phyloP scores from a whole-genome alignment of 164 flowering plant genomes.

The Umbilicus rupestris region DNA sequence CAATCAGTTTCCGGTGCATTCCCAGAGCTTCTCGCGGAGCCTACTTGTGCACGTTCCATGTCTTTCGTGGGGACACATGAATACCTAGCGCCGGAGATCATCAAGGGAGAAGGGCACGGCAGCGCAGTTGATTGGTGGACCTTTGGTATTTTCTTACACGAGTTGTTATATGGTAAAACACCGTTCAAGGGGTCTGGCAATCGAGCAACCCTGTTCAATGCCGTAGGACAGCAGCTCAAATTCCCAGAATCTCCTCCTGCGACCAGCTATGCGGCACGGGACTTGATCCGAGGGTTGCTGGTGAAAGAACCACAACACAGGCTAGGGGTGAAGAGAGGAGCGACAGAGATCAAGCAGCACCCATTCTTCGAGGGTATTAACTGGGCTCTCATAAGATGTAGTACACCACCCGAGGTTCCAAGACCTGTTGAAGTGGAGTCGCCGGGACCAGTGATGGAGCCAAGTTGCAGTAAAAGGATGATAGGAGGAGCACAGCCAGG shows the following conservation, averaged over 20 bases:
- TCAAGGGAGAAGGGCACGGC: slow-evolving; percentile 81
- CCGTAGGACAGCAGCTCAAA: slow-evolving; percentile 60
- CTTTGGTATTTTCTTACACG: slow-evolving; percentile 70
- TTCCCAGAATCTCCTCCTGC: slow-evolving; percentile 70
- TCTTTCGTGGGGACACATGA: slow-evolving; percentile 79
- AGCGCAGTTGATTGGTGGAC: slow-evolving; percentile 94
- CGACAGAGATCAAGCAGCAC: slow-evolving; percentile 81
- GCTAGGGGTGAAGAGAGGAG: slow-evolving; percentile 77
- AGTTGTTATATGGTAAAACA: slow-evolving; percentile 59
- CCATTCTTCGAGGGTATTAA: slow-evolving; percentile 79
- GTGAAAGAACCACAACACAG: slow-evolving; percentile 74
- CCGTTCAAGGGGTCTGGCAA: slow-evolving; percentile 85
- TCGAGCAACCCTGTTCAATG: slow-evolving; percentile 72
- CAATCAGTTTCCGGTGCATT: slow-evolving; percentile 32
- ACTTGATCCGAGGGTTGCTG: slow-evolving; percentile 57
- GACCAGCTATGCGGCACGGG: slow-evolving; percentile 50
- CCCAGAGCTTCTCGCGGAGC: slow-evolving; percentile 80
- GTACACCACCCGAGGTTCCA: slow-evolving; percentile 73
- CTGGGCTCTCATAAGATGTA: slow-evolving; percentile 77
- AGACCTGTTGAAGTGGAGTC: slow-evolving; percentile 43
- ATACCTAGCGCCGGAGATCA: slow-evolving; percentile 64
- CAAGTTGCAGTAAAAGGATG: slow-evolving; percentile 41
- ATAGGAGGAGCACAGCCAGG: slow-evolving; percentile 35
- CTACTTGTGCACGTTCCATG: slow-evolving; percentile 73
- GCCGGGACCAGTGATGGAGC: slow-evolving; percentile 29